Evolutionary conservation across 805 yeast genomes (phyloP), one percentile per base, ranked within the genome.

Genomic region (Starmerella sirachaensis): DNA sequence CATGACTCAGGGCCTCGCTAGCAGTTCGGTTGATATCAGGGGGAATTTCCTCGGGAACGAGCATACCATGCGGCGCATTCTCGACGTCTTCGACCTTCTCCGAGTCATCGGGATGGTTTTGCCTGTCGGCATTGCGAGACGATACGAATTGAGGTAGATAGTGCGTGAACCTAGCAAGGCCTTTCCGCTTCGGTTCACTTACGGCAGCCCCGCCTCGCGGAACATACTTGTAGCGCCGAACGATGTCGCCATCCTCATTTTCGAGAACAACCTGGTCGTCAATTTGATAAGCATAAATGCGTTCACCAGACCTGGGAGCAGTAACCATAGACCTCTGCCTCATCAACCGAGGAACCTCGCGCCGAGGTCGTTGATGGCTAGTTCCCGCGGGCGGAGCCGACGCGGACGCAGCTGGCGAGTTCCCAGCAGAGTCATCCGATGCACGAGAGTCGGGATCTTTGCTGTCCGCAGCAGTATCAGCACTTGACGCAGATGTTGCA

Each of bases 171-270:
- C 21, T 11, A 4, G 25, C 12, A 12, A 22, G 25, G n/a, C n/a
- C n/a, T n/a, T 18, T 30, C 17, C 17, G 5, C 14, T 22, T 31
- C 6, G 34, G 34, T 5, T 26, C 21, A 11, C 27, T 31, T n/a
- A n/a, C n/a, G n/a, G n/a, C n/a, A n/a, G 41, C 26, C 17, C 37
- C 41, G 12, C 51, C 53, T 17, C 76, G 83, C 3, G 72, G 69
- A 50, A 77, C 81, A 36, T 86, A 76, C 50, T 64, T 70, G 59
- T 85, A 88, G 37, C 94, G 68, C 53, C 94, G 74, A 31, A 91
- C 64, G 39, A 91, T 73, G 50, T 88, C 97, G 46, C 97, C 98
- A 10, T 86, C 94, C 31, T 73, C 82, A 52, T 85, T 81, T 58
- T 88, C 98, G 40, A 91, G 78, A 41, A 84, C 68, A 38, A 91